Evolutionary conservation across 2,329 filamentous ascomycete genomes (phyloP), one percentile per base, ranked within the genome.

Genomic region (Allantophomopsis lycopodina): DNA sequence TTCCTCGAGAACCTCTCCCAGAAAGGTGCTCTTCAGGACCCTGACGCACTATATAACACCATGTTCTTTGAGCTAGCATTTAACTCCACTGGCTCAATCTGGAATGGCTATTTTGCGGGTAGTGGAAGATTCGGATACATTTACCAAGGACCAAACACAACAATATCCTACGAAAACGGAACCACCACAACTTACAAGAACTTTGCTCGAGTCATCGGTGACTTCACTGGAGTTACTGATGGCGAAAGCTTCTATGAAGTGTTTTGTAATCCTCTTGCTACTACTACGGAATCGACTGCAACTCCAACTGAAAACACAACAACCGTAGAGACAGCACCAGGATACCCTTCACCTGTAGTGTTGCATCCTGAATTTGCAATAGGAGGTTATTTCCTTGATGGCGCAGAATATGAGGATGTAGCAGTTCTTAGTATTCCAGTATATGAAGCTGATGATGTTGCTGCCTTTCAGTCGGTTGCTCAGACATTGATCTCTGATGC

Each of bases 1-100:
- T 69, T 62, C 43, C 57, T 76, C 14, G 57, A 66, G 33, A 58
- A 67, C 2, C 64, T 63, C 51, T 61, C 57, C 41, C 56, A 55
- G 48, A 48, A 52, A 35, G 49, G 53, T 43, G 46, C 60, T 47
- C 43, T 61, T 32, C 61, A 63, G 45, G 61, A 64, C 38, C 51
- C 50, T 16, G 60, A 64, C 45, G 56, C 61, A 7, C 58, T 56
- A 5, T 64, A 62, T 39, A 64, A 64, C 44, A 57, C 56, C 5
- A 56, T 63, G 50, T 63, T 64, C 44, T 63, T 54, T 40, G 54
- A 51, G 36, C 55, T 50, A 39, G 55, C 44, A 46, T 51, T 46
- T 32, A 36, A 40, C n/a, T 52, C 46, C 31, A 28, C 23, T 28
- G 41, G 33, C 17, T 48, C 38, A 10, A 40, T 42, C 5, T 23